Conservation (phyloP, 2,329 filamentous ascomycete species). For the Colletotrichum sansevieriae region DNA sequence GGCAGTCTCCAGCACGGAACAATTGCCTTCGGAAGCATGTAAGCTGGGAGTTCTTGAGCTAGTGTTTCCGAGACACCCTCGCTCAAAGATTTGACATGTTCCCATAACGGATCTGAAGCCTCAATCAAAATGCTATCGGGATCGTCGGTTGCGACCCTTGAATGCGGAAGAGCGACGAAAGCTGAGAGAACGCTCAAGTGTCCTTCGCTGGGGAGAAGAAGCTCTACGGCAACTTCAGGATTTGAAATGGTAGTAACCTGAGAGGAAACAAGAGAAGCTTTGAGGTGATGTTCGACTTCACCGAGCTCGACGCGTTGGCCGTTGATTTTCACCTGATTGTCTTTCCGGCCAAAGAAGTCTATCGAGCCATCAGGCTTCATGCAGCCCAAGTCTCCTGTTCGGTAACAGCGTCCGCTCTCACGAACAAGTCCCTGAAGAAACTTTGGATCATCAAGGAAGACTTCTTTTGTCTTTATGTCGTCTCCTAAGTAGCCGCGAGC, state of each 20-base stretch:
- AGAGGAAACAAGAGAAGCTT: neutral
- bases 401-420: slow-evolving; percentile 28
- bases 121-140: accelerated
- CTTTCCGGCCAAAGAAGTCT: slow-evolving; percentile 39
- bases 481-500: slow-evolving; percentile 40
- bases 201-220: neutral
- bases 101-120: neutral
- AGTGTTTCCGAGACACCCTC: neutral
- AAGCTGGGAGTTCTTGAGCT: slow-evolving; percentile 5
- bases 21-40: slow-evolving; percentile 37
- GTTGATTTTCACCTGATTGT: slow-evolving; percentile 42
- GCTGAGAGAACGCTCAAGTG: neutral
- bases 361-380: slow-evolving; percentile 38
- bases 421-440: slow-evolving; percentile 25
- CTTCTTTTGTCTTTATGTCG: slow-evolving; percentile 7
- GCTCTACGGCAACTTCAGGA: slow-evolving; percentile 25
- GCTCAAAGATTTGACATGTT: neutral
- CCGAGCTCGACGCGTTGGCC: slow-evolving; percentile 42
- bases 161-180: neutral
- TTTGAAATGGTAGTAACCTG: neutral
- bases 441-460: slow-evolving; percentile 20
- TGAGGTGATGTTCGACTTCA: slow-evolving; percentile 44
- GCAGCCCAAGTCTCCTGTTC: slow-evolving; percentile 30
- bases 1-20: slow-evolving; percentile 14
- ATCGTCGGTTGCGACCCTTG: neutral